Evolutionary conservation across 805 yeast genomes (phyloP), one percentile per base, ranked within the genome.

Genomic region (Zygotorulaspora danielsina): DNA sequence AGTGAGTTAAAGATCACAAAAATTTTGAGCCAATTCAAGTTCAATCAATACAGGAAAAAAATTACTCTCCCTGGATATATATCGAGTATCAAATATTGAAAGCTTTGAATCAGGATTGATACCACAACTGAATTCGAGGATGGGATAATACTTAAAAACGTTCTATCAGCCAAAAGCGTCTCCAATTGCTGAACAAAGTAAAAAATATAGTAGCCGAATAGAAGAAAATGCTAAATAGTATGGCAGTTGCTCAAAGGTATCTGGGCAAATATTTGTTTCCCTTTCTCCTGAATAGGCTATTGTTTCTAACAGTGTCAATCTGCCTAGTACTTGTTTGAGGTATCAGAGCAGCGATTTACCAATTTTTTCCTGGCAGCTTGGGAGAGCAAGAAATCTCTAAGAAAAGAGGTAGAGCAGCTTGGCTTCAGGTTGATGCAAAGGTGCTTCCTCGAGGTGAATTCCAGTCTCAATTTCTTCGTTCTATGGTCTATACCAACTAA

Each of bases 211-310:
- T 34, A 34, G 36, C 18, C 15, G 9, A 15, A 27, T 15, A 12
- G 15, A 15, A 15, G 18, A 5, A 18, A 27, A 15, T 13, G 15
- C 31, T 8, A 15, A 15, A 9, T 27, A 12, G 18, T 27, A 15
- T 27, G 16, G 31, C 15, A 15, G 15, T 4, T 27, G n/a, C 16
- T 6, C 19, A 15, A 20, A 20, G 29, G 17, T n/a, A 15, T 27
- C 16, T 27, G 29, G 32, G 31, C 28, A 32, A 34, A 34, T 17
- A 26, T 30, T 44, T 49, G 48, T 49, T 49, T 42, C 47, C 39
- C 39, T 49, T 49, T 49, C 46, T 50, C 53, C 53, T 27, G 36
- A 49, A 41, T 33, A 32, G 48, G 53, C 16, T 37, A 42, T 33
- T 24, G 19, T 34, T 35, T 20, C 6, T 15, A n/a, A 15, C 18